A percentile compares a stretch with the other conserved stretches of the same genome.
phyloP scores from a whole-genome alignment of 2,329 filamentous ascomycete species.

The Xylariomycetidae sp. region DNA sequence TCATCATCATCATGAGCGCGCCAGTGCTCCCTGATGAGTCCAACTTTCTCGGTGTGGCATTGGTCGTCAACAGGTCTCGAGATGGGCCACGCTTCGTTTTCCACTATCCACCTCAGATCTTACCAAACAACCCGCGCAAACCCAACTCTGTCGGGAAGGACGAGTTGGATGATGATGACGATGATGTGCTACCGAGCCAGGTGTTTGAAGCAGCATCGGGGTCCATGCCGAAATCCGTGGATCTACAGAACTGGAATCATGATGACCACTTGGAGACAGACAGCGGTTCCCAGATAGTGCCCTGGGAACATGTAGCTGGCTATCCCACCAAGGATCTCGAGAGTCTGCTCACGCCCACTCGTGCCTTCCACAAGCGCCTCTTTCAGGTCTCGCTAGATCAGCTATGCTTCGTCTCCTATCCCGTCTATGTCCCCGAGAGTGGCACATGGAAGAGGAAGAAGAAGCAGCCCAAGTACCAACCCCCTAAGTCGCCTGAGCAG shows the following conservation, averaged over 20 bases:
- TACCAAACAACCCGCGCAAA: conserved; percentile 29
- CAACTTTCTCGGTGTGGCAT: conserved; percentile 65
- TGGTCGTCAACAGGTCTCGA: conserved; percentile 69
- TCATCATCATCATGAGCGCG: conserved; percentile 38
- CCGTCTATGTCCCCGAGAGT: conserved; percentile 75
- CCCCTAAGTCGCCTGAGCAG: conserved; percentile 22
- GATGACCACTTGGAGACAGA: conserved; percentile 54
- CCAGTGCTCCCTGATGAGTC: conserved; percentile 46
- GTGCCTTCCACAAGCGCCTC: conserved; percentile 72
- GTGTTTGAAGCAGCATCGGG: conserved; percentile 27
- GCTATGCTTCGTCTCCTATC: conserved; percentile 75
- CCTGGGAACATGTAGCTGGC: conserved; percentile 70
- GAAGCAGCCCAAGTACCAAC: conserved; percentile 29
- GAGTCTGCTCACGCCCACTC: conserved; percentile 71
- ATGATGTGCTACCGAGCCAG: conserved; percentile 47
- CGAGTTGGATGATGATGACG: conserved; percentile 39
- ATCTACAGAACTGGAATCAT: conserved; percentile 42
- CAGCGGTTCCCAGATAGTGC: conserved; percentile 53
- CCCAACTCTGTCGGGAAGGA: conserved; percentile 24
- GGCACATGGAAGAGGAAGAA: conserved; percentile 69
- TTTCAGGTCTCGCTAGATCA: conserved; percentile 82
- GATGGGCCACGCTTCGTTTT: conserved; percentile 81
- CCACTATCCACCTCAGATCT: conserved; percentile 70
- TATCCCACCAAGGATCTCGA: conserved; percentile 74
- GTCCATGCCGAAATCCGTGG: conserved; percentile 30